phyloP scores from a whole-genome alignment of 768 basidiomycete species.

The Clitopilus hobsonii region DNA sequence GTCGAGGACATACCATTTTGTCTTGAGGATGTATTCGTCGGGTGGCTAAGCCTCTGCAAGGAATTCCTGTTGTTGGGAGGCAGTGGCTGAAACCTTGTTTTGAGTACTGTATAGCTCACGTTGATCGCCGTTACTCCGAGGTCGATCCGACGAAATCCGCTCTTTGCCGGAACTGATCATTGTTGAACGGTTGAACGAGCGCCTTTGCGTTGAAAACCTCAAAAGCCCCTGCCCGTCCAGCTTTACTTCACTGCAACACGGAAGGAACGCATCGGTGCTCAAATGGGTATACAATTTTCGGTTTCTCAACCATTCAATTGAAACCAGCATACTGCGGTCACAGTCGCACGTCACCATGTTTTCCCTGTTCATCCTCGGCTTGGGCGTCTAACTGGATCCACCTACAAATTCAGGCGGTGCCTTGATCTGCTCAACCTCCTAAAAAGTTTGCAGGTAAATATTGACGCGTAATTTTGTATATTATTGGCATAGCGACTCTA shows the following conservation, averaged over 20 bases:
- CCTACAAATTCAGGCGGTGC: neutral
- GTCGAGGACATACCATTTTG: constrained; percentile 30
- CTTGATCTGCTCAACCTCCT: neutral
- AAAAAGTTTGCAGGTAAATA: neutral
- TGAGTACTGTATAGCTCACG: constrained; percentile 26
- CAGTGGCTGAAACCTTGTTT: constrained; percentile 41
- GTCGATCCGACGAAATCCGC: too few relatives aligned
- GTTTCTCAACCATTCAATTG: too few relatives aligned
- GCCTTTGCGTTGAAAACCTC: too few relatives aligned
- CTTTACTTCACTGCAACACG: too few relatives aligned
- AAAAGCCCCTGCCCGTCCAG: too few relatives aligned
- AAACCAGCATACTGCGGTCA: too few relatives aligned
- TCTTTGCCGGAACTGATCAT: too few relatives aligned
- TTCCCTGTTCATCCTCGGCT: too few relatives aligned
- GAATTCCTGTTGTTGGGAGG: constrained; percentile 23
- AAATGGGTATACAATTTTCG: too few relatives aligned
- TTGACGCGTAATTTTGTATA: constrained; percentile 1
- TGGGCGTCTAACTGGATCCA: neutral
- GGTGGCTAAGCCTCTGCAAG: constrained; percentile 19
- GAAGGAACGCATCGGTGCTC: too few relatives aligned
- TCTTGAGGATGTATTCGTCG: constrained; percentile 30
- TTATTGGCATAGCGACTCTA: constrained; percentile 6
- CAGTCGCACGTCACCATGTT: too few relatives aligned
- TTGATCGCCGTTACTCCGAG: constrained; percentile 20
- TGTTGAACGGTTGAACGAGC: too few relatives aligned